Percentiles rank a stretch among this genome's conserved stretches.
phyloP scores from a whole-genome alignment of 352 stramenopile genomes.

The Halophytophthora polymorphica region DNA sequence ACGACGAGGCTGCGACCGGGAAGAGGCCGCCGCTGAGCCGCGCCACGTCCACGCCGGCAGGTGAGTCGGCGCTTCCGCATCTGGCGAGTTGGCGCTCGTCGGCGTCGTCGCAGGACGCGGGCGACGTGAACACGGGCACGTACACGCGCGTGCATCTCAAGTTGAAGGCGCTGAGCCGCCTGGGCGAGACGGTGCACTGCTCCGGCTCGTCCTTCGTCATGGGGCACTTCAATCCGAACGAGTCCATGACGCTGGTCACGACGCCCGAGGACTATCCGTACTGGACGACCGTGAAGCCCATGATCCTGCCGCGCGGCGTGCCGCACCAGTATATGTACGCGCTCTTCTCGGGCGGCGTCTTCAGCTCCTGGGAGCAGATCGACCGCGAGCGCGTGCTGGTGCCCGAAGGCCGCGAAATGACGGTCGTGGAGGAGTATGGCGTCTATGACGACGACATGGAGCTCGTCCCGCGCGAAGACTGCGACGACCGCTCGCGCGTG shows the following conservation, averaged over 20 bases:
- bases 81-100: conserved; percentile 33
- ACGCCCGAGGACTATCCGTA: conserved; percentile 95
- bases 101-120: conserved; percentile 26
- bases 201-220: conserved; percentile 82
- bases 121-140: conserved; percentile 79
- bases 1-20: conserved; percentile 6
- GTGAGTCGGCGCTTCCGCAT: conserved; percentile 23
- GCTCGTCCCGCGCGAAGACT: conserved; percentile 55
- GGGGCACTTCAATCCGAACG: conserved; percentile 86
- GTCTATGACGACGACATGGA: conserved; percentile 60
- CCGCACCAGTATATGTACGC: conserved; percentile 91
- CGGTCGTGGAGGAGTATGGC: conserved; percentile 74
- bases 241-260: conserved; percentile 93
- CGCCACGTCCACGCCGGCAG: conserved; percentile 2
- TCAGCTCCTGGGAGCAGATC: conserved; percentile 84
- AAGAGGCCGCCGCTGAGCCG: background rate
- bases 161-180: conserved; percentile 60
- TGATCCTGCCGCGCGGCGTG: conserved; percentile 88
- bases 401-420: conserved; percentile 77
- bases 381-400: conserved; percentile 67
- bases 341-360: conserved; percentile 81
- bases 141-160: conserved; percentile 80
- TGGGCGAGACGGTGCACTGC: conserved; percentile 77
- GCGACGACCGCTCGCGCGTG: conserved; percentile 57
- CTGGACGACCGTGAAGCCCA: conserved; percentile 92